A percentile compares a stretch with the other conserved stretches of the same genome.
Evolutionary conservation across 768 basidiomycete species (phyloP).

Genomic region (Termitomyces sp.): DNA sequence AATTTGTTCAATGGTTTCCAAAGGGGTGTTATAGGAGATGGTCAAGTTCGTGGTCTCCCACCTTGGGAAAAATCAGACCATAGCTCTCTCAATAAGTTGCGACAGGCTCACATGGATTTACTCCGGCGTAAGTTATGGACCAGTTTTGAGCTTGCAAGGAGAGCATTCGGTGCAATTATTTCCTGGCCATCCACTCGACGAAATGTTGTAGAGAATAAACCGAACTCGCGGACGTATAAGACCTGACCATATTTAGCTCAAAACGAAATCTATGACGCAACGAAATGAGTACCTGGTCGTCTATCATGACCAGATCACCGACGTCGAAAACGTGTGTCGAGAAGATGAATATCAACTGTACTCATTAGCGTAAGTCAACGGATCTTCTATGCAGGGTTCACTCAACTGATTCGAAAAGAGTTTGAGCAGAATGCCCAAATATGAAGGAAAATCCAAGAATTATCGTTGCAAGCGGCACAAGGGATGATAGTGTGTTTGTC

Average conservation of each 20-base stretch:
- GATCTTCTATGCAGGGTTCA: not conserved
- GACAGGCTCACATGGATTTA: conserved; percentile 55
- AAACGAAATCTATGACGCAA: not conserved
- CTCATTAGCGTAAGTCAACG: not conserved
- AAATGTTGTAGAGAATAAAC: conserved; percentile 75
- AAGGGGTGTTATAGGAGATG: conserved; percentile 64
- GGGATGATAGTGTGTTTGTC: conserved; percentile 56
- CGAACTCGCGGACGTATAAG: conserved; percentile 69
- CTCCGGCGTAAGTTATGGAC: conserved; percentile 76
- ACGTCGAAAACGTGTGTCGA: conserved; percentile 85
- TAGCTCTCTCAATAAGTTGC: not conserved
- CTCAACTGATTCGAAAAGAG: conserved; percentile 69
- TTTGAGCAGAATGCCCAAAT: conserved; percentile 77
- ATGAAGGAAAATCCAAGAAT: conserved; percentile 83
- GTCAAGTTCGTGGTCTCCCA: conserved; percentile 67
- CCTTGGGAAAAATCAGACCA: conserved; percentile 18
- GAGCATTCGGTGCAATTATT: conserved; percentile 71
- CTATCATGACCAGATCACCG: conserved; percentile 78
- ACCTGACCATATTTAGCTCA: conserved; percentile 4
- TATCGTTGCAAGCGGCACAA: conserved; percentile 76
- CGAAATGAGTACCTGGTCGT: conserved; percentile 44
- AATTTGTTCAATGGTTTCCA: conserved; percentile 66
- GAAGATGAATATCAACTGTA: conserved; percentile 77
- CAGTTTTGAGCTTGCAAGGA: conserved; percentile 63
- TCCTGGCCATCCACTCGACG: conserved; percentile 77